Evolutionary conservation across 164 flowering plant genomes (phyloP), one percentile per base, ranked within the genome.

Genomic region (Stephania yunnanensis): DNA sequence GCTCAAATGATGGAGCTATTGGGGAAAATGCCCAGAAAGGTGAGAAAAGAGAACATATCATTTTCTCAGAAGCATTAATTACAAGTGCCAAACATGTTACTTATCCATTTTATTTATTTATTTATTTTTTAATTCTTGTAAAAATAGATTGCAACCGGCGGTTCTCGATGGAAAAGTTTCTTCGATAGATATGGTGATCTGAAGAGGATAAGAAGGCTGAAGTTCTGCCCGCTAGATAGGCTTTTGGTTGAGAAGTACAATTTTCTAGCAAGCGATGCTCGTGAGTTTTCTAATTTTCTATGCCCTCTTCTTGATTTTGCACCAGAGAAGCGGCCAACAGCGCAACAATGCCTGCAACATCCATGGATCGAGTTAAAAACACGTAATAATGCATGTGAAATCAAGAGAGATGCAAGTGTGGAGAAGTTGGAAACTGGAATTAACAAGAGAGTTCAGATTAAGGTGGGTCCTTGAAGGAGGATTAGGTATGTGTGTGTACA

Each of bases 1-100:
- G 99, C 99, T 81, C 77, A 87, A 73, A 95, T 95, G 98, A 93
- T 93, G 97, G 99, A 93, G 82, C 87, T 92, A 66, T 89, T 95
- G 36, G 99, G 99, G 65, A 95, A 95, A 87, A 90, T 95, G 74
- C 98, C 99, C 46, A 77, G 89, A 77, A 95, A 95, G 97, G 99
- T 95, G 80, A 82, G 80, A 72, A 77, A 98, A 93, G 80, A 82
- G 80, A 72, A 77, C 25, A 70, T 29, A 25, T 8, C 7, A 30
- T 71, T 20, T 73, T 45, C 29, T 71, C 75, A 68, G 30, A 58
- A 58, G 52, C 70, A 68, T 63, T 25, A 25, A 25, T 25, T 75
- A 30, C 42, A 44, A 5, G 19, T 58, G 77, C 11, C 36, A 64
- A 7, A 12, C 53, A 68, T 73, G n/a, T 70, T 78, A 58, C 25